Evolutionary conservation across 768 basidiomycete genomes (phyloP).

Genomic region (Phaffia tasmanica): DNA sequence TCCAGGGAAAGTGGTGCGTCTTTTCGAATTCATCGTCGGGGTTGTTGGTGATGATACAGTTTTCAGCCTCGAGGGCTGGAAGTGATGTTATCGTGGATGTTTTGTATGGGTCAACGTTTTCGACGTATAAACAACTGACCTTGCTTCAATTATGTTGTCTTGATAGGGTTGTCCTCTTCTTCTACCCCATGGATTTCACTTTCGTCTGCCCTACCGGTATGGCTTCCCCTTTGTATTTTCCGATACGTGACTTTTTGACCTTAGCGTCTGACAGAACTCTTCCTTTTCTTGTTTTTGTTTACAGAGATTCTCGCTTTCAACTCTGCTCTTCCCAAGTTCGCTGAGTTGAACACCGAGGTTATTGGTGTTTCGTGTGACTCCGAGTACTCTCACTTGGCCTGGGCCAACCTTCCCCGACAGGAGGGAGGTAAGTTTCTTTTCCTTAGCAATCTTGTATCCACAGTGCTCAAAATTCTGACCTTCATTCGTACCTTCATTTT

Average conservation of each 20-base stretch:
- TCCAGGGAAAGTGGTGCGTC: slow-evolving; percentile 43
- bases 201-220: slow-evolving; percentile 56
- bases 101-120: background rate
- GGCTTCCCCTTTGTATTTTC: no score
- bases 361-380: slow-evolving; percentile 86
- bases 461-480: no score
- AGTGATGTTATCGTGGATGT: no score
- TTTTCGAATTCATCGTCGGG: no score
- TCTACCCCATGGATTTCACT: slow-evolving; percentile 69
- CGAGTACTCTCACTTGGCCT: slow-evolving; percentile 68
- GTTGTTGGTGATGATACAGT: no score
- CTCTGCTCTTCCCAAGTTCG: slow-evolving; percentile 65
- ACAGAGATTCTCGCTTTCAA: slow-evolving; percentile 86
- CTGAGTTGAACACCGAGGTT: slow-evolving; percentile 59
- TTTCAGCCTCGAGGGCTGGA: no score
- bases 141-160: slow-evolving; percentile 40
- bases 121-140: background rate
- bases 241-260: no score
- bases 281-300: no score
- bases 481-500: no score
- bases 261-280: no score
- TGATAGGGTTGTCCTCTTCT: slow-evolving; percentile 59
- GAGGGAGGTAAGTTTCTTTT: slow-evolving; percentile 47
- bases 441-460: no score
- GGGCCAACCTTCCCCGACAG: slow-evolving; percentile 69